Percentiles rank a stretch among this genome's conserved stretches.
phyloP scores from a whole-genome alignment of 192 early-diverging fungal species.

The Backusella circina region DNA sequence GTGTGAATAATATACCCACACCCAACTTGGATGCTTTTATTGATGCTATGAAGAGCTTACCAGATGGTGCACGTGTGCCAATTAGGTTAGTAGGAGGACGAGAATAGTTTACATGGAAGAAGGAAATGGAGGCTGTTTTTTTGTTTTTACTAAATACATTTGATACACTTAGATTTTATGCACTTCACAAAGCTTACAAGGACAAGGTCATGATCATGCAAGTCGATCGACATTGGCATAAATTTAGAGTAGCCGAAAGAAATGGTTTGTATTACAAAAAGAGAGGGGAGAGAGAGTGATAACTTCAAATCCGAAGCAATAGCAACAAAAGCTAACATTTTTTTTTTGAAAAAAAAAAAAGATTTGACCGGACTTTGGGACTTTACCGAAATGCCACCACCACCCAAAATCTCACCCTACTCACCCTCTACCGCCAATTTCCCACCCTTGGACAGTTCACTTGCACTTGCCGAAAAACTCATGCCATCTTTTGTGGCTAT shows the following conservation, averaged over 20 bases:
- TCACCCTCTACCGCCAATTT: slow-evolving; percentile 70
- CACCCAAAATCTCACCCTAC: slow-evolving; percentile 43
- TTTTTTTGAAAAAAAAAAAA: slow-evolving; percentile 9
- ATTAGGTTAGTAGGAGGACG: slow-evolving; percentile 22
- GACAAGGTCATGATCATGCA: slow-evolving; percentile 81
- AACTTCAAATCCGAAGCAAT: background rate
- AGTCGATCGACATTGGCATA: slow-evolving; percentile 86
- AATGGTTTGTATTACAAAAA: slow-evolving; percentile 47
- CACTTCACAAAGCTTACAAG: slow-evolving; percentile 79
- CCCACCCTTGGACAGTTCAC: slow-evolving; percentile 62
- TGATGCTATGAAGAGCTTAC: slow-evolving; percentile 56
- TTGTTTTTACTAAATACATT: background rate
- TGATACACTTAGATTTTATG: slow-evolving; percentile 52
- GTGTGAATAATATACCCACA: slow-evolving; percentile 63
- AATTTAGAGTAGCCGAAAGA: slow-evolving; percentile 72
- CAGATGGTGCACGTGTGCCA: slow-evolving; percentile 59
- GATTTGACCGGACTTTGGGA: slow-evolving; percentile 80
- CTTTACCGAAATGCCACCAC: slow-evolving; percentile 67
- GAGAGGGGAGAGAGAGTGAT: background rate
- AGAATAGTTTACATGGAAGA: background rate
- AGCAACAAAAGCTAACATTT: background rate
- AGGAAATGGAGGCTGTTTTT: background rate
- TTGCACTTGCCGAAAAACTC: slow-evolving; percentile 66
- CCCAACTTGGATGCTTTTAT: slow-evolving; percentile 66
- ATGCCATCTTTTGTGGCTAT: slow-evolving; percentile 83